These are phyloP conservation scores for Alternaria sp. DNA, from an alignment of 2,329 filamentous ascomycete genomes.

Conservation along the genomic window DNA sequence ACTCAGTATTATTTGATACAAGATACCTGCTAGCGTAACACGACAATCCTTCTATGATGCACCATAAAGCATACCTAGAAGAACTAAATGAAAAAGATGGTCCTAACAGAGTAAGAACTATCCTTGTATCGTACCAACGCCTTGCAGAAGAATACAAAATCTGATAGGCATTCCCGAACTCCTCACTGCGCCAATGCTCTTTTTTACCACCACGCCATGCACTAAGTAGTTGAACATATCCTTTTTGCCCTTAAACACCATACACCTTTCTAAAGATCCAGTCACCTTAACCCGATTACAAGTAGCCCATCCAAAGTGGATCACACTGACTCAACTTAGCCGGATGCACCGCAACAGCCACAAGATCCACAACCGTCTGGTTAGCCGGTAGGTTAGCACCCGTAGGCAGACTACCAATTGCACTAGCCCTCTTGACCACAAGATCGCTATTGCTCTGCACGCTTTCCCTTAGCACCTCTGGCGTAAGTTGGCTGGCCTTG, in stretches of 20 bases:
- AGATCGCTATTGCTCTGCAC: slow-evolving; percentile 88
- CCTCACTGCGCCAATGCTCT: not conserved
- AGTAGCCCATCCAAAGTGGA: slow-evolving; percentile 96
- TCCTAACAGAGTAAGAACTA: not conserved
- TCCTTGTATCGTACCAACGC: not conserved
- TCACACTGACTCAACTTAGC: slow-evolving; percentile 88
- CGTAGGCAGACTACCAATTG: slow-evolving; percentile 78
- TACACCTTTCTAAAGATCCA: not conserved
- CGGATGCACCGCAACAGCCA: slow-evolving; percentile 92
- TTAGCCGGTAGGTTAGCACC: slow-evolving; percentile 85
- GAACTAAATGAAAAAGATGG: not conserved
- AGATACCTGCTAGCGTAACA: not conserved
- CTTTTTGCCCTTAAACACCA: not conserved
- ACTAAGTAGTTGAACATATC: not conserved
- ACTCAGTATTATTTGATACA: not conserved
- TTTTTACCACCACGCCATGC: not conserved
- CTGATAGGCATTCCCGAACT: not conserved
- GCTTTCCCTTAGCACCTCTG: slow-evolving; percentile 77
- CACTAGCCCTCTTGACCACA: slow-evolving; percentile 89
- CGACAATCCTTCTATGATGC: not conserved
- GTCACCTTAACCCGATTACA: slow-evolving; percentile 60
- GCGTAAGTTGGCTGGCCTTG: slow-evolving; percentile 61
- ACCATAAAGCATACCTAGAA: not conserved
- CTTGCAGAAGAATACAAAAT: not conserved
- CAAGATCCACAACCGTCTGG: slow-evolving; percentile 94